Evolutionary conservation across 1,139 yeast species (phyloP), one percentile per base, ranked within the genome.

Genomic region (Protomyces gravidus): DNA sequence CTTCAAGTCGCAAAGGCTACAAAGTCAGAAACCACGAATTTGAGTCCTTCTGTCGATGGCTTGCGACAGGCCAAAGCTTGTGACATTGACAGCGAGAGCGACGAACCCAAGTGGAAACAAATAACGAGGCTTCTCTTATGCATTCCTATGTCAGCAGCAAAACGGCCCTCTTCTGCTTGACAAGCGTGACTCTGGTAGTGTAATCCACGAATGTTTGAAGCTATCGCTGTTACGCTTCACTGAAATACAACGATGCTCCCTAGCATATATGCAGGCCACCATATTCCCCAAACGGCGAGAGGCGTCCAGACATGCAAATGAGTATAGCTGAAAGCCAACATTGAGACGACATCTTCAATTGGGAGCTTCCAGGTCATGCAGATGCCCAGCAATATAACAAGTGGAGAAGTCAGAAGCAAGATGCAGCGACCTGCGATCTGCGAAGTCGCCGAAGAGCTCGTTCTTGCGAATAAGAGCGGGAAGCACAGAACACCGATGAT

Each of bases 381-480:
- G 32, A 32, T 27, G 51, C 45, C 46, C 36, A 19, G 17, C 5
- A 46, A 49, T 15, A 53, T 40, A 11, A 46, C 47, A 45, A 53
- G 47, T 9, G 58, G 58, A 2, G 51, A 45, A 19, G 50, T 53
- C 21, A 53, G 26, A n/a, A 53, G 27, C 19, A 53, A 32, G 9
- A 46, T 46, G 9, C 25, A 46, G 26, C 58, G 49, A 15, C 39
- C 23, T 3, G 40, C 15, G 5, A 53, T 28, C 23, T 39, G 58
- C 36, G 21, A 13, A 9, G 39, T 17, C 15, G 26, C 27, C 19
- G 36, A 13, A 7, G 25, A 23, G n/a, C 47, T 72, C 5, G 81
- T 81, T 30, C 79, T 78, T 9, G 87, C 74, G 68, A 86, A 81
- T 0, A 87, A 82, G 68, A 90, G 74, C 2, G 97, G 96, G 36